Evolutionary conservation across 2,329 filamentous ascomycete species (phyloP).

Genomic region (Fusarium duplospermum): DNA sequence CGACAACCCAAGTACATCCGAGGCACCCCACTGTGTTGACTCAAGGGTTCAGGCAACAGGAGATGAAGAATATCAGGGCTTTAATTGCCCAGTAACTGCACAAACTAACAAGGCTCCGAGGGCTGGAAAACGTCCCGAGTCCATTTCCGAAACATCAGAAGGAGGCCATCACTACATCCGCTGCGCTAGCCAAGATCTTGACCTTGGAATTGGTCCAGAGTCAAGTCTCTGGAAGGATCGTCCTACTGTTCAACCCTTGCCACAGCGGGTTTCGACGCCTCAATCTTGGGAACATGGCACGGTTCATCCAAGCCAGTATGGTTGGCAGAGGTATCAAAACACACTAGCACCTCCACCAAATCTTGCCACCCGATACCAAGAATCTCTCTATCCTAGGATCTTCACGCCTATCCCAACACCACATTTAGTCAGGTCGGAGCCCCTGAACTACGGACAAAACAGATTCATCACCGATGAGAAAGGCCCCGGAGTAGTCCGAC

Average conservation of each 20-base stretch:
- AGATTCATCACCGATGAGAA: neutral
- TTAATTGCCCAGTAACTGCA: neutral
- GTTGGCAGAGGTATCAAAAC: neutral
- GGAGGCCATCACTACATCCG: slow-evolving; percentile 11
- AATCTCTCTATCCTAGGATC: neutral
- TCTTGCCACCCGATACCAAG: neutral
- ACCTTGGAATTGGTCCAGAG: neutral
- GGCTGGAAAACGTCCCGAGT: neutral
- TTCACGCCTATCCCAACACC: neutral
- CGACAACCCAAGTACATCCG: no score
- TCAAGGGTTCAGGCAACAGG: neutral
- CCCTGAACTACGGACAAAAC: neutral
- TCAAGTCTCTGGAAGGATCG: neutral
- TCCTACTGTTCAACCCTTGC: neutral
- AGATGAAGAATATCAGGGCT: neutral
- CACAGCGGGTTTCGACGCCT: neutral
- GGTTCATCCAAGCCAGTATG: neutral
- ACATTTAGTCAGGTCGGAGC: neutral
- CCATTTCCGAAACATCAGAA: slow-evolving; percentile 2
- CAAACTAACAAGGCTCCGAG: neutral
- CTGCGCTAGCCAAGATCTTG: neutral
- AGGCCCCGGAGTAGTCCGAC: neutral
- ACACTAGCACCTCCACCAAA: neutral
- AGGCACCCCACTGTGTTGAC: neutral
- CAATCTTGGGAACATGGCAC: neutral